A percentile compares a stretch with the other conserved stretches of the same genome.
phyloP scores from a whole-genome alignment of 2,329 filamentous ascomycete species.

The Monilinia fructicola region DNA sequence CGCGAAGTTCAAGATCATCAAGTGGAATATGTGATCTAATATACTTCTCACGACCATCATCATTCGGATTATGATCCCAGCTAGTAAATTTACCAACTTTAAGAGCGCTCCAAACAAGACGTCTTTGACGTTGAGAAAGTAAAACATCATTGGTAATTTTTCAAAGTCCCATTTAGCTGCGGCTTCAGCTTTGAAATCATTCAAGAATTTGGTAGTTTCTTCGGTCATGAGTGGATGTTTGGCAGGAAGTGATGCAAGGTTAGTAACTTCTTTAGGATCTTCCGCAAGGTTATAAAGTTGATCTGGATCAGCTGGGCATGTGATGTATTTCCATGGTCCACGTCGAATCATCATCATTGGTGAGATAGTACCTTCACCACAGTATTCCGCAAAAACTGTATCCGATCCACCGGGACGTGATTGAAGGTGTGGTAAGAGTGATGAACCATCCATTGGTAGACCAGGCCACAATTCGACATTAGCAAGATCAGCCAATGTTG shows the following conservation, averaged over 20 bases:
- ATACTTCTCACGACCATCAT: slow-evolving; percentile 71
- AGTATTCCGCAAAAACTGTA: slow-evolving; percentile 93
- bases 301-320: slow-evolving; percentile 77
- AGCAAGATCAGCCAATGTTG: slow-evolving; percentile 81
- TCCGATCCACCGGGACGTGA: slow-evolving; percentile 66
- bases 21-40: slow-evolving; percentile 81
- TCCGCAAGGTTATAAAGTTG: slow-evolving; percentile 77
- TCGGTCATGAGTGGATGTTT: slow-evolving; percentile 41
- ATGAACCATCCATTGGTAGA: slow-evolving; percentile 83
- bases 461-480: slow-evolving; percentile 66
- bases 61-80: slow-evolving; percentile 82
- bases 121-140: slow-evolving; percentile 73
- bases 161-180: slow-evolving; percentile 77
- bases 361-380: slow-evolving; percentile 84
- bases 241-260: slow-evolving; percentile 43
- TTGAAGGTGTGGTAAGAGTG: slow-evolving; percentile 75
- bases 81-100: slow-evolving; percentile 72
- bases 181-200: slow-evolving; percentile 72
- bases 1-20: slow-evolving; percentile 75
- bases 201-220: slow-evolving; percentile 44
- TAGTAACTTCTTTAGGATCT: slow-evolving; percentile 52
- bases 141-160: slow-evolving; percentile 73
- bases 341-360: slow-evolving; percentile 94
- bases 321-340: slow-evolving; percentile 87
- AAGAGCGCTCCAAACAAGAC: slow-evolving; percentile 77